Evolutionary conservation across 495 filamentous ascomycete species (phyloP), one percentile per base, ranked within the genome.

Genomic region (Cercophora scortea): DNA sequence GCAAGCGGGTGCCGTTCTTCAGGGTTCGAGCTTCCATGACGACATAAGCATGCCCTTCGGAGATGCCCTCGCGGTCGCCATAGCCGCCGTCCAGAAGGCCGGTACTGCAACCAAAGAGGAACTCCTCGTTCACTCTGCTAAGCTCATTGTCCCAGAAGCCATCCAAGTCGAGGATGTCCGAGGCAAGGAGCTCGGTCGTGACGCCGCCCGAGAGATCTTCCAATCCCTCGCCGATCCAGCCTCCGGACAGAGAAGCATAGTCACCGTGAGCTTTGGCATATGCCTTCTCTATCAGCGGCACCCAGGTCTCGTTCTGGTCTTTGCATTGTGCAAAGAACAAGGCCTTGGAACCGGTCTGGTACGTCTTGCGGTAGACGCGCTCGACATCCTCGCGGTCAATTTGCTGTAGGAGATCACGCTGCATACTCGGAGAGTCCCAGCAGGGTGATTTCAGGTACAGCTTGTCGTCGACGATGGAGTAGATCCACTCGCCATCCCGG

Each of bases 161-260:
- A 41, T 96, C 83, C 49, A 86, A 85, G 63, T 96, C 88, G n/a
- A 96, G 75, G 33, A 96, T 90, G 57, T 95, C 90, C 8, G 82
- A 84, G 0, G 89, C 81, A 18, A 90, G 75, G 8, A 96, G 69
- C 65, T 92, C 87, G 1, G 86, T 89, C 3, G 91, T 95, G 38
- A 96, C 90, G 32, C 92, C 92, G 19, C 92, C 92, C 6, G 91
- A 95, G 33, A 96, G 76, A 67, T 97, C 92, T 67, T 97, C 92
- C 46, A 97, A 75, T 1, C 83, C 92, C 66, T 97, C 92, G 7
- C 88, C 89, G 39, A 89, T 88, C 71, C 85, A 92, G 2, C 91
- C 91, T 13, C 89, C 89, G 19, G 89, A 79, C 41, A 96, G 85
- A 0, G 88, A 82, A 12, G 78, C 79, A 57, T 85, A 95, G 61